Evolutionary conservation across 345 rosid species (phyloP), one percentile per base, ranked within the genome.

Genomic region (Hirschfeldia incana): DNA sequence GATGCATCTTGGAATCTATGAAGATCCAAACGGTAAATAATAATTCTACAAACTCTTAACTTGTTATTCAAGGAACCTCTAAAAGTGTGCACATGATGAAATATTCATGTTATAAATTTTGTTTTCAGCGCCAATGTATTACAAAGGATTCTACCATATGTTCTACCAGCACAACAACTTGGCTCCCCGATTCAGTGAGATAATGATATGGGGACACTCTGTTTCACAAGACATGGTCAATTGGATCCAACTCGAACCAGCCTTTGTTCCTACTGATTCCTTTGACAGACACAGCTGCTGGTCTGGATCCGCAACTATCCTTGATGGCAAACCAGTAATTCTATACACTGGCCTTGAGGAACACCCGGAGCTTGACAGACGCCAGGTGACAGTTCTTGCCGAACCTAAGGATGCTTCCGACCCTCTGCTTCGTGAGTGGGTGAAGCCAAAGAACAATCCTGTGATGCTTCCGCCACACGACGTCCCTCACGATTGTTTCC

Each of bases 131-230:
- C 97, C 93, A n/a, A 83, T 90, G 92, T 87, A 82, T 61, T 89
- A 89, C 80, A 86, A 85, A 39, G 96, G 97, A 49, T 71, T 90
- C 57, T 91, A 81, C 81, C 84, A 81, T 81, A 0, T 81, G 74
- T 81, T 81, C 77, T 81, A 81, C 70, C 84, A 83, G 84, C 86
- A 88, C 80, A 93, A 86, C 53, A 88, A 94, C 7, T 5, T 83
- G 30, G 86, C 88, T 42, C 85, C 97, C 2, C 33, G 74, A 11
- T 90, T 90, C 71, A 86, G 78, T 32, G 65, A 78, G 1, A 71
- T 7, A 4, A 89, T 90, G 58, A 71, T 88, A 34, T 90, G 90
- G 94, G 97, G 88, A 32, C 97, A 92, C 83, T 85, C 94, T 58
- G 89, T 86, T 65, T 86, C 92, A 4, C 77, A 80, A 76, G 93